Conservation (phyloP, 495 filamentous ascomycete species). For the Pseudotulostoma volvatum region DNA sequence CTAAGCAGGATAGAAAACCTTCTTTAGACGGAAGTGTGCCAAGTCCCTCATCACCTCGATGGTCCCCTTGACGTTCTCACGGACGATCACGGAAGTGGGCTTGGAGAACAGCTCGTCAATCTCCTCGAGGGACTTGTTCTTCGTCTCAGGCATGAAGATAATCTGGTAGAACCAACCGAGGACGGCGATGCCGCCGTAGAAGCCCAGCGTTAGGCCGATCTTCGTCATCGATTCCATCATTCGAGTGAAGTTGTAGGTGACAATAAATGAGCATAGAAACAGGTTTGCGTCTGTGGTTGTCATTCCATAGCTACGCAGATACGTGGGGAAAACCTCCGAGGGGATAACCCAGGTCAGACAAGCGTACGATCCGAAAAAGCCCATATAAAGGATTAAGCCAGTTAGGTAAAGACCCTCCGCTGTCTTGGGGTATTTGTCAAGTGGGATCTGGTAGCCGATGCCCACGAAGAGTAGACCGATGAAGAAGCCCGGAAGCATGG, state of each 20-base stretch:
- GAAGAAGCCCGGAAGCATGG: constrained; percentile 46
- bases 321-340: constrained; percentile 42
- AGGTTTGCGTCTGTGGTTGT: constrained; percentile 37
- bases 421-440: constrained; percentile 18
- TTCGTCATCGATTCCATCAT: constrained; percentile 41
- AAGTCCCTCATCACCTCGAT: constrained; percentile 18
- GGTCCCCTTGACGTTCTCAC: constrained; percentile 29
- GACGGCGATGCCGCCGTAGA: constrained; percentile 44
- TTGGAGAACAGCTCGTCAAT: constrained; percentile 41
- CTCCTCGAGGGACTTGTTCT: constrained; percentile 46
- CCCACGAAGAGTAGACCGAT: constrained; percentile 41
- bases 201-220: constrained; percentile 40
- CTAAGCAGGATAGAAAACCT: constrained; percentile 18
- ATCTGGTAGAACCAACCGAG: constrained; percentile 42
- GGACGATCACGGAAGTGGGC: constrained; percentile 38
- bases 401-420: constrained; percentile 38
- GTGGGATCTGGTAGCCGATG: constrained; percentile 31
- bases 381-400: constrained; percentile 42
- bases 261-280: constrained; percentile 44
- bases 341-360: constrained; percentile 48
- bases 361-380: constrained; percentile 47
- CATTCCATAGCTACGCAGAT: constrained; percentile 45
- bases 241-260: constrained; percentile 44
- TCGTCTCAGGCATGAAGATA: constrained; percentile 47
- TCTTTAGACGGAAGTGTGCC: constrained; percentile 14